Evolutionary conservation across 1,284 basidiomycete species (phyloP), one percentile per base, ranked within the genome.

Genomic region (Grifola frondosa): DNA sequence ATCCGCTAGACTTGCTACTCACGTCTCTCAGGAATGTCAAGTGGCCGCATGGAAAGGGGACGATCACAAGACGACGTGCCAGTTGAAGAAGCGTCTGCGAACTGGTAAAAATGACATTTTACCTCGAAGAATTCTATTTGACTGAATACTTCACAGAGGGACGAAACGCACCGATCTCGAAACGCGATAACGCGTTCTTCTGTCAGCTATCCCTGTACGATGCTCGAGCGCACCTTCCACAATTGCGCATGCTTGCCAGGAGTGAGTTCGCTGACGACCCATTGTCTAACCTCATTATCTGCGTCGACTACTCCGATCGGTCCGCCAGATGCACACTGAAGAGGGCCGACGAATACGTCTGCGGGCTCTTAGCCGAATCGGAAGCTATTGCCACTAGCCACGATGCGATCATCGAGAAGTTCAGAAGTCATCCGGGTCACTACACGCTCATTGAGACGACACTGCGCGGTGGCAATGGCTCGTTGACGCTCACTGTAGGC

Each of bases 1-100:
- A n/a, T n/a, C n/a, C n/a, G n/a, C n/a, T n/a, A n/a, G n/a, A n/a
- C n/a, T n/a, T n/a, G n/a, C n/a, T n/a, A n/a, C n/a, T n/a, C n/a
- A n/a, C n/a, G n/a, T n/a, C n/a, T 30, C 16, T 15, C 23, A 51
- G 43, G 64, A 68, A 45, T 70, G 68, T 42, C 67, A 68, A 44
- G 51, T 52, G 3, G 43, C 48, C 3, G 64, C 65, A 2, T 68
- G 67, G 66, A 69, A 70, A 37, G 62, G 64, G 42, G 61, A 60
- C 20, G 64, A 67, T 15, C 68, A 70, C 52, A 66, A 62, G 45
- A 50, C 45, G 3, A 65, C 65, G 52, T 70, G 68, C 55, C 64
- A 67, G 40, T 41, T 69, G 45, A 70, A 69, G 48, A 62, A 66
- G 42, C 57, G 59, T 26, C 65, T 67, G 44, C 57, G 64, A 9